Conservation (phyloP, 2,329 filamentous ascomycete genomes). For the Penicillium decumbens region DNA sequence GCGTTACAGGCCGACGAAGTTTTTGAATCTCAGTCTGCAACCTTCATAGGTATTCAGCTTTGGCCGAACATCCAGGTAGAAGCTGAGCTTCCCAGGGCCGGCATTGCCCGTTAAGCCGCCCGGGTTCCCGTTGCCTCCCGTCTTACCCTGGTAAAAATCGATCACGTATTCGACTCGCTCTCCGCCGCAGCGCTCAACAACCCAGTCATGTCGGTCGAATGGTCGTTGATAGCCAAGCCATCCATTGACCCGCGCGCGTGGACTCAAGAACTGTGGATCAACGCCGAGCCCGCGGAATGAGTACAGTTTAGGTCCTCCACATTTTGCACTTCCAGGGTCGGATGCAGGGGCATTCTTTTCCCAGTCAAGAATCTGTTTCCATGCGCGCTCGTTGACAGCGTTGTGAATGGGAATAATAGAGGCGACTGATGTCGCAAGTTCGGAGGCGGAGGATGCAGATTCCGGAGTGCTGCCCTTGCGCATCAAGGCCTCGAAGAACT, state of each 20-base stretch:
- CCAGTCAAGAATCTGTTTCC: constrained; percentile 87
- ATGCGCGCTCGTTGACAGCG: constrained; percentile 94
- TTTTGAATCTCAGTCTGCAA: constrained; percentile 52
- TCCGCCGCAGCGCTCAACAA: constrained; percentile 80
- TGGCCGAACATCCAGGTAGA: constrained; percentile 62
- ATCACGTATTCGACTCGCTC: constrained; percentile 85
- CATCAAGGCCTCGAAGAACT: constrained; percentile 97
- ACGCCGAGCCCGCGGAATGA: constrained; percentile 67
- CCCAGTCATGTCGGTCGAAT: constrained; percentile 97
- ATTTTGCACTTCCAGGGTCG: constrained; percentile 58
- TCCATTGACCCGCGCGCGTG: constrained; percentile 76
- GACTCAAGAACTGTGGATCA: constrained; percentile 61
- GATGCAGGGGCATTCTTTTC: constrained; percentile 61
- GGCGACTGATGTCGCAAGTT: constrained; percentile 68
- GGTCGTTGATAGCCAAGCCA: constrained; percentile 82
- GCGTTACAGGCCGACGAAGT: constrained; percentile 44
- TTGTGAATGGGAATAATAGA: constrained; percentile 97
- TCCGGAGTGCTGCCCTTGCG: constrained; percentile 75
- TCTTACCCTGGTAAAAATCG: constrained; percentile 84
- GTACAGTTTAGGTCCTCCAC: constrained; percentile 73
- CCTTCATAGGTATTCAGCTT: constrained; percentile 62
- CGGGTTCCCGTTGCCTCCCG: constrained; percentile 26
- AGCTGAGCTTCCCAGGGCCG: constrained; percentile 50
- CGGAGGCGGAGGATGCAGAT: constrained; percentile 40
- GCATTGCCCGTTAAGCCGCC: constrained; percentile 30